Conservation (phyloP, 352 stramenopile genomes). For the Aphanomyces invadans region DNA sequence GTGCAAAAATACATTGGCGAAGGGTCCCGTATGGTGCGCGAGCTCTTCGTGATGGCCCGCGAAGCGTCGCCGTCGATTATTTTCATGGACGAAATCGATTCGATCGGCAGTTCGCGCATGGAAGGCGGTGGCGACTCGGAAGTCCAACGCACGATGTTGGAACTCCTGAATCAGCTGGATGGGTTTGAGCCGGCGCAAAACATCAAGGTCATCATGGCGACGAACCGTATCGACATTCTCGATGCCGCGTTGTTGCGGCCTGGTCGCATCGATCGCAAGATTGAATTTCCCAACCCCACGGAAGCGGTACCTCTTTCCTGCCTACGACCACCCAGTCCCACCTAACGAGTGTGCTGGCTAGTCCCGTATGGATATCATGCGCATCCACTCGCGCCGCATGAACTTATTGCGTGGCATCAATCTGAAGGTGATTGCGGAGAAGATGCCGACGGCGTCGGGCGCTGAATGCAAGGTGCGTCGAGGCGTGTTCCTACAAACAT, state of each 20-base stretch:
- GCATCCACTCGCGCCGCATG: conserved; percentile 99
- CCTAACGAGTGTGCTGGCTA: conserved; percentile 43
- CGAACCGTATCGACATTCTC: conserved; percentile 99
- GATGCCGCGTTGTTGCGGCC: conserved; percentile 95
- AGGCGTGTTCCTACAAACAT: neutral
- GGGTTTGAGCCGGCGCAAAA: conserved; percentile 95
- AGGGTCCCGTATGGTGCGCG: conserved; percentile 97
- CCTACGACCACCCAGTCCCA: neutral
- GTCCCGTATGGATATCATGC: conserved; percentile 95
- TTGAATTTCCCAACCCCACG: conserved; percentile 99
- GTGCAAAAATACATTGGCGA: conserved; percentile 99
- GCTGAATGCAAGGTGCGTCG: conserved; percentile 93
- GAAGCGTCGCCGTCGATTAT: conserved; percentile 98
- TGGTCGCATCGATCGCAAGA: conserved; percentile 98
- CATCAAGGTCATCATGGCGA: conserved; percentile 99
- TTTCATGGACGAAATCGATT: conserved; percentile 99
- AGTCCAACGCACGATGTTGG: conserved; percentile 99
- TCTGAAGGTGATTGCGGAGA: conserved; percentile 96
- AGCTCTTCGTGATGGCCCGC: conserved; percentile 98
- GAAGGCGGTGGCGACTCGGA: conserved; percentile 96
- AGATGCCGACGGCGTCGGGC: conserved; percentile 96
- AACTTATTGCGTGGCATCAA: conserved; percentile 99
- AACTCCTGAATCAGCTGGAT: conserved; percentile 98
- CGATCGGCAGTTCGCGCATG: conserved; percentile 92
- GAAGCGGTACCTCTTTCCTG: conserved; percentile 76